phyloP scores from a whole-genome alignment of 1,284 basidiomycete genomes.

The Melanopsichium pennsylvanicum region DNA sequence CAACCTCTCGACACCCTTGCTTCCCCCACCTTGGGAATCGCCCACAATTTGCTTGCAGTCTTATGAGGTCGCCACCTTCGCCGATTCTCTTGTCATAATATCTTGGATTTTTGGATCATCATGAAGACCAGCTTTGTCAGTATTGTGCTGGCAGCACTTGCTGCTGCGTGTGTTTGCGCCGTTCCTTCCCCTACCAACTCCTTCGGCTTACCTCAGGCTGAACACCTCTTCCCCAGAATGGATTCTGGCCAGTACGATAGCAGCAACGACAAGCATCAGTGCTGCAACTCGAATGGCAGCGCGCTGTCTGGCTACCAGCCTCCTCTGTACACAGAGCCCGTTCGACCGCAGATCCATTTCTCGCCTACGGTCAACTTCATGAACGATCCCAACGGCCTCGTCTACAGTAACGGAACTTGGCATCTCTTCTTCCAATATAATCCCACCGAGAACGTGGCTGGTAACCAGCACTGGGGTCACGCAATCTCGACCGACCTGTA shows the following conservation, averaged over 20 bases:
- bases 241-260: slow-evolving; percentile 3
- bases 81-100: no score
- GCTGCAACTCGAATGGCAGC: slow-evolving; percentile 37
- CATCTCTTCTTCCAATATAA: slow-evolving; percentile 69
- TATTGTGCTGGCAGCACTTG: slow-evolving; percentile 17
- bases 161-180: slow-evolving; percentile 16
- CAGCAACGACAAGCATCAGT: slow-evolving; percentile 13
- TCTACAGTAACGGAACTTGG: slow-evolving; percentile 66
- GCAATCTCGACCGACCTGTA: slow-evolving; percentile 68
- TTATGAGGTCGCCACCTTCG: no score
- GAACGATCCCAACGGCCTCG: slow-evolving; percentile 68
- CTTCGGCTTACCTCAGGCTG: slow-evolving; percentile 14
- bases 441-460: slow-evolving; percentile 66
- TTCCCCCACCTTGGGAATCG: neutral
- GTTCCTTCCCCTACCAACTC: slow-evolving; percentile 26
- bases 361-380: slow-evolving; percentile 65
- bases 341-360: slow-evolving; percentile 56
- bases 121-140: slow-evolving; percentile 27
- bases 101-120: no score
- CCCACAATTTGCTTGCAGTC: no score
- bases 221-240: slow-evolving; percentile 19
- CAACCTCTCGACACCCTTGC: neutral
- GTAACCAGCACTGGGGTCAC: slow-evolving; percentile 69
- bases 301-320: slow-evolving; percentile 20
- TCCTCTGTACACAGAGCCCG: slow-evolving; percentile 39